phyloP scores from a whole-genome alignment of 371 early-diverging fungal species.

The Sporodiniella umbellata region DNA sequence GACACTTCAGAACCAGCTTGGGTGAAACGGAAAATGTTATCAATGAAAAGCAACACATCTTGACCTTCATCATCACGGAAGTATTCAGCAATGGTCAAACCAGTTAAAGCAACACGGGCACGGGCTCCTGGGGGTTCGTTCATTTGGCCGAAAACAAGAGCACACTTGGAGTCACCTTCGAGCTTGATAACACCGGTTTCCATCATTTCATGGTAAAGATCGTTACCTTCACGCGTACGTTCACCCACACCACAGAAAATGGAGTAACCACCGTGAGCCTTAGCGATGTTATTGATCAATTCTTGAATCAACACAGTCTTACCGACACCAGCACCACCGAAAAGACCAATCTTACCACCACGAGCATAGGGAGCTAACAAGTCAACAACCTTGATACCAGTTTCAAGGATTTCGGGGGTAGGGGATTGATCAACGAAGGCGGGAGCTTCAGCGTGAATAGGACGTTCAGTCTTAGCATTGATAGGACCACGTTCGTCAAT shows the following conservation, averaged over 20 bases:
- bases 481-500: slow-evolving; percentile 98
- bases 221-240: slow-evolving; percentile 98
- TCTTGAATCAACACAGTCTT: slow-evolving; percentile 98
- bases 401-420: slow-evolving; percentile 93
- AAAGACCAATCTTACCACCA: slow-evolving; percentile 98
- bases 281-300: slow-evolving; percentile 97
- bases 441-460: slow-evolving; percentile 94
- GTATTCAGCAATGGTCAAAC: slow-evolving; percentile 97
- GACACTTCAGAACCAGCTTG: slow-evolving; percentile 95
- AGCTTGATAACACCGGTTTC: slow-evolving; percentile 93
- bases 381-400: slow-evolving; percentile 99
- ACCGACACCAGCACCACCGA: slow-evolving; percentile 98
- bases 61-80: slow-evolving; percentile 99
- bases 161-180: slow-evolving; percentile 93
- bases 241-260: slow-evolving; percentile 97
- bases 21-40: slow-evolving; percentile 99
- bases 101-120: slow-evolving; percentile 98
- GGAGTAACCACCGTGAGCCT: slow-evolving; percentile 98
- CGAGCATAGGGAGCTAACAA: slow-evolving; percentile 96
- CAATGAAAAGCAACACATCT: slow-evolving; percentile 98
- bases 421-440: slow-evolving; percentile 96
- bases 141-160: slow-evolving; percentile 98
- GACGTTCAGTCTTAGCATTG: slow-evolving; percentile 78
- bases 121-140: slow-evolving; percentile 99
- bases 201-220: slow-evolving; percentile 98